These are phyloP conservation scores for Hemileia vastatrix DNA, from an alignment of 1,284 basidiomycete genomes.

Conservation along the genomic window DNA sequence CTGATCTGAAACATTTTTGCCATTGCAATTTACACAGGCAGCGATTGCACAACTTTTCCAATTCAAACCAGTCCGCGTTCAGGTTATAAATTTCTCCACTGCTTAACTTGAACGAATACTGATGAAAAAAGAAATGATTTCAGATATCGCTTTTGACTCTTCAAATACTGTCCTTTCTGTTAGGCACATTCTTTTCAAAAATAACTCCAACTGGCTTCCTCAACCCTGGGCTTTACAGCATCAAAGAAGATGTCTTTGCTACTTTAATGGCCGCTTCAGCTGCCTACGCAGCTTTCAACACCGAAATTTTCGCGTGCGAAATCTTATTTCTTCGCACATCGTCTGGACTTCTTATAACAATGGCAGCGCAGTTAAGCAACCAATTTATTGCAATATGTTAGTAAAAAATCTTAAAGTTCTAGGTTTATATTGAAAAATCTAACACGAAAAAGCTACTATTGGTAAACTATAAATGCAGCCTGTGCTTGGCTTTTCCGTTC, in stretches of 20 bases:
- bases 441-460: background rate
- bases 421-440: too few relatives aligned
- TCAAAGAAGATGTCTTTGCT: slow-evolving; percentile 25
- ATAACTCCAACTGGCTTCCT: slow-evolving; percentile 7
- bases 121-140: background rate
- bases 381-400: slow-evolving; percentile 22
- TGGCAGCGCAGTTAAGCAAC: slow-evolving; percentile 17
- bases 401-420: too few relatives aligned
- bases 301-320: slow-evolving; percentile 23
- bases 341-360: slow-evolving; percentile 7
- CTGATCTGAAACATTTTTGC: background rate
- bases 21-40: background rate
- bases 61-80: slow-evolving; percentile 21
- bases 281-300: slow-evolving; percentile 22
- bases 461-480: too few relatives aligned
- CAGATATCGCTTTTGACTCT: slow-evolving; percentile 22
- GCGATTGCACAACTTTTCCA: slow-evolving; percentile 23
- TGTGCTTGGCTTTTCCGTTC: slow-evolving; percentile 20
- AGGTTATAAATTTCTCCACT: slow-evolving; percentile 10
- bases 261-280: slow-evolving; percentile 24
- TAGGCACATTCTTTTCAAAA: slow-evolving; percentile 20
- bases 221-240: slow-evolving; percentile 18
- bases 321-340: slow-evolving; percentile 18
- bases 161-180: slow-evolving; percentile 23
- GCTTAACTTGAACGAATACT: background rate